Evolutionary conservation across 257 asterid species (phyloP).

Genomic region (Coffea eugenioides): DNA sequence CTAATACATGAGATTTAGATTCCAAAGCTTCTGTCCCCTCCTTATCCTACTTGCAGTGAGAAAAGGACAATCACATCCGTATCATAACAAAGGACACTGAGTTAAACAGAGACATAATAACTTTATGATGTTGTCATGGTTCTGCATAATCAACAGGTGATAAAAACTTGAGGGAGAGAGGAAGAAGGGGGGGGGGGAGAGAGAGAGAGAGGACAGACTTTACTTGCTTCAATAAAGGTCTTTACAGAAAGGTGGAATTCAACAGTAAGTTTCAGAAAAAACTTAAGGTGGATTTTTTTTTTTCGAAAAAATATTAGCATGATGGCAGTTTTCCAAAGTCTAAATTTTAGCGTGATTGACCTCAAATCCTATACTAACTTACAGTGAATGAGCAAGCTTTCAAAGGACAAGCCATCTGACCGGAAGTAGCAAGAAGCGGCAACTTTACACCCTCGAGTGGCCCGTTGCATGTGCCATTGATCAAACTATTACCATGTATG

Average conservation of each 20-base stretch:
- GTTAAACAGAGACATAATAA: background rate
- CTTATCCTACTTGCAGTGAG: slow-evolving; percentile 36
- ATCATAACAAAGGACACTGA: background rate
- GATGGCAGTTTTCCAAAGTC: background rate
- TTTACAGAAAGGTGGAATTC: background rate
- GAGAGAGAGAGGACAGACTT: background rate
- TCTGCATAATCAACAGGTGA: slow-evolving; percentile 5
- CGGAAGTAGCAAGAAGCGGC: slow-evolving; percentile 30
- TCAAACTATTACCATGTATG: slow-evolving; percentile 32
- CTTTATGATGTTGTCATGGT: background rate
- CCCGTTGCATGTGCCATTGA: slow-evolving; percentile 30
- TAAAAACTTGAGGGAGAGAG: background rate
- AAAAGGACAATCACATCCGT: background rate
- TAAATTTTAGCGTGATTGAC: slow-evolving; percentile 4
- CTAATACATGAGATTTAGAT: slow-evolving; percentile 44
- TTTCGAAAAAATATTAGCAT: background rate
- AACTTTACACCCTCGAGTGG: slow-evolving; percentile 28
- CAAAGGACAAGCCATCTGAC: slow-evolving; percentile 37
- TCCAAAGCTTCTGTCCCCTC: slow-evolving; percentile 36
- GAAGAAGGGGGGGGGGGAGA: background rate
- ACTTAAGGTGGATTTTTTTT: background rate
- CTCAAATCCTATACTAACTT: slow-evolving; percentile 33
- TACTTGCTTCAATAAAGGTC: background rate
- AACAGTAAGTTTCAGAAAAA: background rate
- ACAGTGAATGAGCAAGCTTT: slow-evolving; percentile 62